A percentile compares a stretch with the other conserved stretches of the same genome.
Conservation (phyloP, 441 rosid species). For the Gossypium davidsonii region DNA sequence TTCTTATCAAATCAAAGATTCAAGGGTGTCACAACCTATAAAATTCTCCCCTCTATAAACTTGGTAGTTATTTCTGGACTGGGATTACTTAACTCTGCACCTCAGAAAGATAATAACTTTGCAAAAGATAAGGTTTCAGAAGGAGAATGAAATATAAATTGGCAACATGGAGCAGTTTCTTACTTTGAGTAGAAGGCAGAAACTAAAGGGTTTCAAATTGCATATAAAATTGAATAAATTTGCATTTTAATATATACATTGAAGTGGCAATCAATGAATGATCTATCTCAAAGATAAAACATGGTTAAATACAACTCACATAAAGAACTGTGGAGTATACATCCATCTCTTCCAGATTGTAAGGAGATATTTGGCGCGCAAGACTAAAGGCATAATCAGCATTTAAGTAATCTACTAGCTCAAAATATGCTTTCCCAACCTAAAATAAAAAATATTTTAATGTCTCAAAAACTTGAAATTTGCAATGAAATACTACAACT, state of each 20-base stretch:
- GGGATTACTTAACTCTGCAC: neutral
- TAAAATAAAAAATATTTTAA: slow-evolving; percentile 22
- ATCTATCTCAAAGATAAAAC: neutral
- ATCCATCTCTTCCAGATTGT: slow-evolving; percentile 76
- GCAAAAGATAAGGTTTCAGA: neutral
- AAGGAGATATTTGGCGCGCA: slow-evolving; percentile 56
- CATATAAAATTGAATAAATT: slow-evolving; percentile 3
- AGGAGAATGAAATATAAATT: neutral
- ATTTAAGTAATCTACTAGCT: slow-evolving; percentile 65
- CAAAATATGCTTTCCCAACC: slow-evolving; percentile 81
- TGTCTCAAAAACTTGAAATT: neutral
- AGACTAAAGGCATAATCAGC: slow-evolving; percentile 66
- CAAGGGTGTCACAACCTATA: neutral
- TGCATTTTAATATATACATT: neutral
- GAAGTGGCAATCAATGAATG: neutral
- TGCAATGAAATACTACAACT: neutral
- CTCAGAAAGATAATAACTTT: neutral
- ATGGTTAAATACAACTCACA: slow-evolving; percentile 43
- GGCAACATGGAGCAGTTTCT: neutral
- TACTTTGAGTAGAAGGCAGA: neutral
- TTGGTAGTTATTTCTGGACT: neutral
- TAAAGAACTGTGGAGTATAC: slow-evolving; percentile 74
- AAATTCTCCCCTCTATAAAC: neutral
- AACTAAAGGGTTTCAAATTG: slow-evolving; percentile 2
- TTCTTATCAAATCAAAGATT: neutral